These are phyloP conservation scores for Vaccinium myrtillus DNA, from an alignment of 148 eudicot species.

Conservation along the genomic window DNA sequence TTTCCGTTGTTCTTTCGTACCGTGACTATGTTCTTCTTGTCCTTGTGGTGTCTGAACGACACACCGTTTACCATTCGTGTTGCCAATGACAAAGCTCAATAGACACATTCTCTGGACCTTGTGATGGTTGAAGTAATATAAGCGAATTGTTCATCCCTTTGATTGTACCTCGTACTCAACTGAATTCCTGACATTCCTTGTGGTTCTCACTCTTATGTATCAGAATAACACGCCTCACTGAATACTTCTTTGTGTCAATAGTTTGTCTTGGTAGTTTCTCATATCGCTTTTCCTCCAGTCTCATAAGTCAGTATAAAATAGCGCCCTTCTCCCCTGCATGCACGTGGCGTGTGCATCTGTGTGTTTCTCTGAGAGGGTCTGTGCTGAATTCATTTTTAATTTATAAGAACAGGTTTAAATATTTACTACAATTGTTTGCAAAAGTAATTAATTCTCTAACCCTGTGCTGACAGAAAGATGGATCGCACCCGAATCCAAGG, in stretches of 20 bases:
- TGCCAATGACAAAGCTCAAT: not conserved
- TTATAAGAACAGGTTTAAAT: not conserved
- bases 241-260: not conserved
- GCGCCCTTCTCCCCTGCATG: not conserved
- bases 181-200: not conserved
- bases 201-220: not conserved
- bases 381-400: not conserved
- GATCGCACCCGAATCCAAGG: not conserved
- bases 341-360: not conserved
- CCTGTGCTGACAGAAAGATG: not conserved
- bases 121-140: not conserved
- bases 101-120: not conserved
- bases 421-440: not conserved
- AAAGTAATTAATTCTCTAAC: not conserved
- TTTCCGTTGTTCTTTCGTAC: not conserved
- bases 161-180: not conserved
- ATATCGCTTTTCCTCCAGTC: not conserved
- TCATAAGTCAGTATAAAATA: not conserved
- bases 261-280: not conserved
- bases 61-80: not conserved
- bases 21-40: not conserved
- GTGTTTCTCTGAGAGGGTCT: not conserved
- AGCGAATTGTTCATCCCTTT: not conserved
- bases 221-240: not conserved
- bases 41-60: not conserved